Evolutionary conservation across 768 basidiomycete genomes (phyloP).

Genomic region (Galerina sulciceps): DNA sequence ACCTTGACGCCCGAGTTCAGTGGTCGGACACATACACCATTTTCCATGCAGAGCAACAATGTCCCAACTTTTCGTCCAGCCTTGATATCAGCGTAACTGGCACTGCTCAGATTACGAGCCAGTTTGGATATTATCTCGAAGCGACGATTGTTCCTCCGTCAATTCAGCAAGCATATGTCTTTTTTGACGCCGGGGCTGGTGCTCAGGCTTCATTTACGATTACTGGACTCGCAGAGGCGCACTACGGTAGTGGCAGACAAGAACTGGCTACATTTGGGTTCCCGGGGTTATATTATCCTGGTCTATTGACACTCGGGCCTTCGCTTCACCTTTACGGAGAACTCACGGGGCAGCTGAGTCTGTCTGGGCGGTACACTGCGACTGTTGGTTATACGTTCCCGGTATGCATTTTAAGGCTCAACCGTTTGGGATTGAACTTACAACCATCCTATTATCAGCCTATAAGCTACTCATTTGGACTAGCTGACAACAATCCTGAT

Average conservation of each 20-base stretch:
- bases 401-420: not conserved
- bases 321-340: constrained; percentile 16
- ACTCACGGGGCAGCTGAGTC: constrained; percentile 16
- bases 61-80: constrained; percentile 6
- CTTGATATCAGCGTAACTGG: constrained; percentile 10
- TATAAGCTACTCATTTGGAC: constrained; percentile 12
- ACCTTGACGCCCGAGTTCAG: not conserved
- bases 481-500: constrained; percentile 13
- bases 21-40: constrained; percentile 11
- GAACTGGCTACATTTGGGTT: constrained; percentile 11
- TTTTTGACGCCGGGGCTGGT: constrained; percentile 1
- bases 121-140: constrained; percentile 9
- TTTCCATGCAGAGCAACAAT: constrained; percentile 10
- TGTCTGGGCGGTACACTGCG: constrained; percentile 14
- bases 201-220: constrained; percentile 5
- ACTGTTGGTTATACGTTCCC: constrained; percentile 19
- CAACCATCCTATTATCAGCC: not conserved
- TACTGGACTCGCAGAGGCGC: constrained; percentile 6
- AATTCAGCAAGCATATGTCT: constrained; percentile 8
- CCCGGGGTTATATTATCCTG: constrained; percentile 10
- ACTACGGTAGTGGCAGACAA: constrained; percentile 2
- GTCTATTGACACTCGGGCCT: constrained; percentile 10
- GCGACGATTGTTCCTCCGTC: constrained; percentile 10
- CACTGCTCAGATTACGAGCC: constrained; percentile 4
- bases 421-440: not conserved